Conservation (phyloP, 2,329 filamentous ascomycete species). For the Trichoderma atrobrunneum region DNA sequence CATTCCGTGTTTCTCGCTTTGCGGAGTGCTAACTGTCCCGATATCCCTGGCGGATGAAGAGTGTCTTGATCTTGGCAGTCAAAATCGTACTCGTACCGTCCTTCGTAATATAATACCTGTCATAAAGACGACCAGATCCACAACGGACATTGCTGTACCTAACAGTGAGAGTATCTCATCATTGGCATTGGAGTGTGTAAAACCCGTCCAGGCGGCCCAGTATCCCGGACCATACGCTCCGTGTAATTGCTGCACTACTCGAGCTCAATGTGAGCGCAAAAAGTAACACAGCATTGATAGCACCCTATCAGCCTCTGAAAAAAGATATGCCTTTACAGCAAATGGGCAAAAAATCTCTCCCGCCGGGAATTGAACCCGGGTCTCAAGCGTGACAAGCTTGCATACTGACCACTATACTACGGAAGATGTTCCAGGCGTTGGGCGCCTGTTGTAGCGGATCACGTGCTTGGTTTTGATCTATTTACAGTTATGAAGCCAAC, state of each 20-base stretch:
- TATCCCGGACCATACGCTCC: background rate
- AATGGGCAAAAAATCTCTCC: slow-evolving; percentile 20
- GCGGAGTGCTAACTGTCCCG: background rate
- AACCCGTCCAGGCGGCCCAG: background rate
- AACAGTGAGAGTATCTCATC: background rate
- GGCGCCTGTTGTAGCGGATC: slow-evolving; percentile 18
- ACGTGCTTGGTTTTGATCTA: background rate
- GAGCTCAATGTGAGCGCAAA: background rate
- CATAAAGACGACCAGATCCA: background rate
- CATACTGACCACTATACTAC: slow-evolving; percentile 27
- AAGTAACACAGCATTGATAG: background rate
- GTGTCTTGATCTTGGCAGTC: background rate
- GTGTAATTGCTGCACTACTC: background rate
- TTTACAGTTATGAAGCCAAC: background rate
- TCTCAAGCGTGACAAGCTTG: slow-evolving; percentile 27
- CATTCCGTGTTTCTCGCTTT: background rate
- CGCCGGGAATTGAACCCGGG: slow-evolving; percentile 27
- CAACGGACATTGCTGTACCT: background rate
- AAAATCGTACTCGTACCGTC: background rate
- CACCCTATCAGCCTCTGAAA: background rate
- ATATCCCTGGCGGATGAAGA: background rate
- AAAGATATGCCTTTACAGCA: background rate
- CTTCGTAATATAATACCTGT: background rate
- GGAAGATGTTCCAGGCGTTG: slow-evolving; percentile 22
- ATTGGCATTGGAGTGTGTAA: background rate